Conservation (phyloP, 768 basidiomycete genomes). For the Sarcodon aspratus region DNA sequence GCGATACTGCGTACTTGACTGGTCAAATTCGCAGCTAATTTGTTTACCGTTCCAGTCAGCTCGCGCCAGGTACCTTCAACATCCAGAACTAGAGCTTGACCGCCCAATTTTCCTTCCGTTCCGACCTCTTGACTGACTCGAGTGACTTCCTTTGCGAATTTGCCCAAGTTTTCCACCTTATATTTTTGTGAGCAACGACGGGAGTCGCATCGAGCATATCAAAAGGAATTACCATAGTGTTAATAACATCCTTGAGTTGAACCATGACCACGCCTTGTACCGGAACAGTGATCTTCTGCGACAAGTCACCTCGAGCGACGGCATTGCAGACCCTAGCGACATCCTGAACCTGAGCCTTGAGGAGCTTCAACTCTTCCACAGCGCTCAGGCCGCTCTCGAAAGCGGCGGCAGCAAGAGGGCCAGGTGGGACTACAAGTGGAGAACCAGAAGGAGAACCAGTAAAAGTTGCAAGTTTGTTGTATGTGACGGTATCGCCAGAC, state of each 20-base stretch:
- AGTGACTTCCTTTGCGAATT: conserved; percentile 88
- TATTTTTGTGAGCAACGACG: not conserved
- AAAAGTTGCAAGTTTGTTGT: conserved; percentile 16
- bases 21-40: conserved; percentile 69
- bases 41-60: conserved; percentile 74
- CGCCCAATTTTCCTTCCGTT: conserved; percentile 71
- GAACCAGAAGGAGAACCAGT: conserved; percentile 12
- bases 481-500: conserved; percentile 31
- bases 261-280: conserved; percentile 34
- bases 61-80: conserved; percentile 90
- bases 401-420: conserved; percentile 44
- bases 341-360: conserved; percentile 74
- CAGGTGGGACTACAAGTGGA: conserved; percentile 37
- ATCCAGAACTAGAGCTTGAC: conserved; percentile 76
- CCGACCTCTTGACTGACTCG: conserved; percentile 80
- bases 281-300: conserved; percentile 41
- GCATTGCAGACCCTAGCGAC: conserved; percentile 24
- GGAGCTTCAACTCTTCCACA: conserved; percentile 65
- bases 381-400: conserved; percentile 53
- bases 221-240: conserved; percentile 18
- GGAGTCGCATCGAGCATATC: conserved; percentile 4
- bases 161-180: conserved; percentile 58
- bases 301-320: conserved; percentile 38
- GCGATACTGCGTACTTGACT: conserved; percentile 46
- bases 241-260: conserved; percentile 23